Conservation (phyloP, 1,284 basidiomycete genomes). For the Ustilago lituana region DNA sequence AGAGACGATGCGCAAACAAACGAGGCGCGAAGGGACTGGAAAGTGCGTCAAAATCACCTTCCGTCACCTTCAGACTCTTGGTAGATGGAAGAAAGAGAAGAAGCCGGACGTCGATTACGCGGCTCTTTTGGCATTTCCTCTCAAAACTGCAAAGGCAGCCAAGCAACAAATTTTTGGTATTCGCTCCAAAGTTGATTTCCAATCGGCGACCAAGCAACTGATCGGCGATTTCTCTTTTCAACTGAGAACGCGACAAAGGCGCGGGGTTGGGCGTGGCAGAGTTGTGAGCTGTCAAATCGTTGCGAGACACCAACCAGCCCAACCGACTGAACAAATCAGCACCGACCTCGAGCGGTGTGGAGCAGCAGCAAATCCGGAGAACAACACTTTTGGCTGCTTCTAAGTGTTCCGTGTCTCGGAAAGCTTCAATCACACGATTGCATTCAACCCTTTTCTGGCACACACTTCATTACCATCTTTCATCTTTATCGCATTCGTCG, state of each 20-base stretch:
- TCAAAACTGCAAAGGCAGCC: too few relatives aligned
- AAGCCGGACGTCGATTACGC: background rate
- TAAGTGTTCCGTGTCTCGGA: too few relatives aligned
- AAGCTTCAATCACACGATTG: too few relatives aligned
- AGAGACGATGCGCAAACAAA: background rate
- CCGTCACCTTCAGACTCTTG: constrained; percentile 51
- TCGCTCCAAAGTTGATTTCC: too few relatives aligned
- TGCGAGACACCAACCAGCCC: too few relatives aligned
- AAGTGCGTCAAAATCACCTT: constrained; percentile 9
- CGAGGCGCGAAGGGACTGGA: constrained; percentile 51
- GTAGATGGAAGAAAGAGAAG: constrained; percentile 23
- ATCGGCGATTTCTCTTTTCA: too few relatives aligned
- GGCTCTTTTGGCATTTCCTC: background rate
- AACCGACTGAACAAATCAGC: constrained; percentile 1
- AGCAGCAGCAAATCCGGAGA: too few relatives aligned
- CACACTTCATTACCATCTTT: too few relatives aligned
- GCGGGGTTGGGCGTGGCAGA: background rate
- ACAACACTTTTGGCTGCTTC: too few relatives aligned
- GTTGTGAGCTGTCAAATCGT: constrained; percentile 3
- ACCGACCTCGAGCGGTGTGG: background rate
- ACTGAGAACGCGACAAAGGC: background rate
- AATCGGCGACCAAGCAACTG: too few relatives aligned
- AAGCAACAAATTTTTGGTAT: background rate
- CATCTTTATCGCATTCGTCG: too few relatives aligned
- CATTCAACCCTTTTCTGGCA: too few relatives aligned